Percentiles rank a stretch among this genome's conserved stretches.
These are phyloP conservation scores for Rhodotorula sp. DNA, from an alignment of 1,284 basidiomycete species.

Conservation along the genomic window DNA sequence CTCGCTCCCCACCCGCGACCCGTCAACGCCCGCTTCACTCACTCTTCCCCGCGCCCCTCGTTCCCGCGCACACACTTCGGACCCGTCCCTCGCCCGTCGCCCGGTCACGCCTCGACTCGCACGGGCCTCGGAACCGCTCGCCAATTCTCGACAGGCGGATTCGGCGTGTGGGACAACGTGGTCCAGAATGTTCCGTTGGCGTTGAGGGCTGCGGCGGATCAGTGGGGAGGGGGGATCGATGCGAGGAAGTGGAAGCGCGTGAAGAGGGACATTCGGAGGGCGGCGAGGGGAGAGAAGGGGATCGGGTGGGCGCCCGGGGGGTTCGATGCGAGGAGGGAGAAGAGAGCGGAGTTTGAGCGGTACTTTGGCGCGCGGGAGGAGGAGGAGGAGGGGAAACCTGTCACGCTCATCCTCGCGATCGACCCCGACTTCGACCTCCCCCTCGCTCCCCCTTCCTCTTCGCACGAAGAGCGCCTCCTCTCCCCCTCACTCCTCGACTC, in stretches of 20 bases:
- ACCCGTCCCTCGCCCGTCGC: conserved; percentile 18
- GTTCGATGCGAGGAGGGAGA: conserved; percentile 1
- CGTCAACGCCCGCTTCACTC: not conserved
- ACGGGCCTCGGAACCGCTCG: conserved; percentile 37
- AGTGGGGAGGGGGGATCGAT: conserved; percentile 27
- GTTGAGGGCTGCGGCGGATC: conserved; percentile 35
- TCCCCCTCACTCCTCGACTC: conserved; percentile 14
- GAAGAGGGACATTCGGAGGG: conserved; percentile 19
- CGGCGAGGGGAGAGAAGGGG: conserved; percentile 10
- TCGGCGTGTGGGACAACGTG: conserved; percentile 38
- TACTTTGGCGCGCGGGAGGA: conserved; percentile 19
- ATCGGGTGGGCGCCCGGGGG: conserved; percentile 1
- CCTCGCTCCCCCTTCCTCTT: not conserved
- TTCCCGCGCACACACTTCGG: conserved; percentile 20
- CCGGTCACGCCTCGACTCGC: conserved; percentile 9
- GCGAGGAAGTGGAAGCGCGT: conserved; percentile 32
- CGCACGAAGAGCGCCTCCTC: conserved; percentile 22
- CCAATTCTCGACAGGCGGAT: conserved; percentile 32
- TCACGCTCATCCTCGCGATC: conserved; percentile 33
- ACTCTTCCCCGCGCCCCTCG: not conserved
- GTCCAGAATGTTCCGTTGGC: conserved; percentile 41
- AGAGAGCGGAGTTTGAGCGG: conserved; percentile 20
- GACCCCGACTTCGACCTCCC: conserved; percentile 29
- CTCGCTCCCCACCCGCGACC: conserved; percentile 1
- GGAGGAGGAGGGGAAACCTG: not conserved